Evolutionary conservation across 1,139 yeast genomes (phyloP).

Genomic region (Nakaseomyces kungkrabaensis): DNA sequence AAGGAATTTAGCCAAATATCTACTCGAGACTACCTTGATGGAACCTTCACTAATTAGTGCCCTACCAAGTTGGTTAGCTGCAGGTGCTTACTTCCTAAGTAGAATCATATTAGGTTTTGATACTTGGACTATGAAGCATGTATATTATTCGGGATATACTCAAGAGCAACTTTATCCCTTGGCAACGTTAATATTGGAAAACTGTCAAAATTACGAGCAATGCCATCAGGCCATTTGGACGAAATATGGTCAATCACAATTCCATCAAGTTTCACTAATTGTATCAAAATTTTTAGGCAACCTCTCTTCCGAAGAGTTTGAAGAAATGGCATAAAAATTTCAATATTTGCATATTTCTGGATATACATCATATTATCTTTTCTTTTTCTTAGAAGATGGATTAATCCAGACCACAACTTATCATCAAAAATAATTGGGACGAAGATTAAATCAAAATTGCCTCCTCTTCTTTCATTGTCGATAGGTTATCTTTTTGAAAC

Average conservation of each 20-base stretch:
- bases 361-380: too few relatives aligned
- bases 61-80: slow-evolving; percentile 90
- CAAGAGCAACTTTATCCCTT: slow-evolving; percentile 69
- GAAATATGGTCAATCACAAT: slow-evolving; percentile 45
- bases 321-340: neutral
- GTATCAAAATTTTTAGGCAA: slow-evolving; percentile 1
- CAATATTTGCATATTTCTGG: neutral
- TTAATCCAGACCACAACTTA: too few relatives aligned
- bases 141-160: slow-evolving; percentile 86
- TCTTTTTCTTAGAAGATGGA: too few relatives aligned
- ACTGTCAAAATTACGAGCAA: slow-evolving; percentile 56
- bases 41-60: slow-evolving; percentile 78
- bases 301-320: slow-evolving; percentile 1
- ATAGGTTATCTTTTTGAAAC: too few relatives aligned
- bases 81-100: slow-evolving; percentile 80
- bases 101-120: slow-evolving; percentile 47
- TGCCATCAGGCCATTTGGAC: slow-evolving; percentile 79
- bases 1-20: slow-evolving; percentile 83
- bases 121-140: slow-evolving; percentile 74
- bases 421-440: too few relatives aligned
- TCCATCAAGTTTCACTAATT: neutral
- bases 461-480: too few relatives aligned
- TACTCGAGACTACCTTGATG: slow-evolving; percentile 82
- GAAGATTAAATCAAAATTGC: too few relatives aligned
- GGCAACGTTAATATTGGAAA: slow-evolving; percentile 57